Evolutionary conservation across 106 monocot genomes (phyloP).

Genomic region (Platanthera guangdongensis): DNA sequence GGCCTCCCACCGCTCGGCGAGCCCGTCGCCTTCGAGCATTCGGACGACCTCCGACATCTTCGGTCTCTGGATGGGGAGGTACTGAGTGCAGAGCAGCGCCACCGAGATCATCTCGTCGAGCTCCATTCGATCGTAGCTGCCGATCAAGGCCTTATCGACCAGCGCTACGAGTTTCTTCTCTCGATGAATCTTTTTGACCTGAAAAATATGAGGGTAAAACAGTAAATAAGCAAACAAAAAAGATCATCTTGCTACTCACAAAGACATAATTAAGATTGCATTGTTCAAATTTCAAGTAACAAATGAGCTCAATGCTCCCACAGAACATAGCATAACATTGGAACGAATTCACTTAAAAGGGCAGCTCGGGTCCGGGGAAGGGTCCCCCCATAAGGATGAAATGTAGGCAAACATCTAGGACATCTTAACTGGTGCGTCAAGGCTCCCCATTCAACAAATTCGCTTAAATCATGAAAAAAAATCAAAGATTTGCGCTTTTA

Average conservation of each 20-base stretch:
- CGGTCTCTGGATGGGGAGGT: conserved; percentile 22
- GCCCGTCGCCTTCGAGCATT: conserved; percentile 31
- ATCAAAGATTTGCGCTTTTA: not conserved
- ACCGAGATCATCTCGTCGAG: conserved; percentile 24
- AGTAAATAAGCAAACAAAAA: not conserved
- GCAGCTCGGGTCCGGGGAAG: too few species aligned
- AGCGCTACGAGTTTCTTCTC: conserved; percentile 22
- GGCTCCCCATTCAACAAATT: too few species aligned
- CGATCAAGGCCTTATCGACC: conserved; percentile 14
- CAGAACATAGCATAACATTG: too few species aligned
- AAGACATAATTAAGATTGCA: too few species aligned
- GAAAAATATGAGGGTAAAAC: not conserved
- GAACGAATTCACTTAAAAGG: too few species aligned
- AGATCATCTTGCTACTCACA: too few species aligned
- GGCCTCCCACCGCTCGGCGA: conserved; percentile 40
- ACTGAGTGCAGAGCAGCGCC: conserved; percentile 18
- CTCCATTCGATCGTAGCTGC: conserved; percentile 15
- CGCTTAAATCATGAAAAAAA: too few species aligned
- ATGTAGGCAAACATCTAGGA: too few species aligned
- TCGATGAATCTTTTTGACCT: conserved; percentile 25
- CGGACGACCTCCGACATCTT: conserved; percentile 24
- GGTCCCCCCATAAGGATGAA: too few species aligned
- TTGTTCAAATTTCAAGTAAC: too few species aligned
- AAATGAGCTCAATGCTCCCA: too few species aligned
- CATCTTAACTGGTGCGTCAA: too few species aligned